Evolutionary conservation across 306 rosid genomes (phyloP).

Genomic region (Senna tora): DNA sequence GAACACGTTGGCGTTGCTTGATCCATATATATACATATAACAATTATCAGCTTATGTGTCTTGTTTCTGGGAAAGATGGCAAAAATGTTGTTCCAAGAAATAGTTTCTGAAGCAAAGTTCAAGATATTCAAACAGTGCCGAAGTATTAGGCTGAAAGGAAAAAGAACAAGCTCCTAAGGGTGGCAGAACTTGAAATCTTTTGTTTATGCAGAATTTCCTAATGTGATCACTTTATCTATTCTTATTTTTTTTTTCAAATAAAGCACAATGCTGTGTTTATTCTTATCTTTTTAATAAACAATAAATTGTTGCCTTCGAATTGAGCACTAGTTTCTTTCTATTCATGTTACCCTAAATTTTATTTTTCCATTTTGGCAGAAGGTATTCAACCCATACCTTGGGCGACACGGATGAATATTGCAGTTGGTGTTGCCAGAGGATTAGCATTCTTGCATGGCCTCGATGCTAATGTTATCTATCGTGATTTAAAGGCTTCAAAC

Average conservation of each 20-base stretch:
- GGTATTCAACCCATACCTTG: slow-evolving; percentile 85
- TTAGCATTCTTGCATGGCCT: slow-evolving; percentile 71
- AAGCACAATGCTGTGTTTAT: neutral
- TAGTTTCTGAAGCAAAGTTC: neutral
- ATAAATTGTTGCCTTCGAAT: slow-evolving; percentile 2
- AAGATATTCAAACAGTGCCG: neutral
- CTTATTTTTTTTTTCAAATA: neutral
- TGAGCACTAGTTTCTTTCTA: slow-evolving; percentile 15
- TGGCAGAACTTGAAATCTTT: neutral
- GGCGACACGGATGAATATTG: slow-evolving; percentile 68
- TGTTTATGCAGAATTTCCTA: neutral
- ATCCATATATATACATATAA: no score
- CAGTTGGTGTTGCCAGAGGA: slow-evolving; percentile 76
- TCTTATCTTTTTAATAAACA: neutral
- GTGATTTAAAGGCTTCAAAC: slow-evolving; percentile 92
- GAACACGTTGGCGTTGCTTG: no score
- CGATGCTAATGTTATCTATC: slow-evolving; percentile 78
- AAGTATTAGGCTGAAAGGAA: neutral
- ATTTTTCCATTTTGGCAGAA: slow-evolving; percentile 51
- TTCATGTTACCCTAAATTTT: slow-evolving; percentile 13
- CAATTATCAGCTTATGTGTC: neutral
- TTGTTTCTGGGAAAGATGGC: neutral
- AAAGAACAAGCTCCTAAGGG: neutral
- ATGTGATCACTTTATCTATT: neutral
- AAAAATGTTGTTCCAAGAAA: neutral